Base-by-base conservation (phyloP, 1,284 basidiomycete species). In the Ustilago shanxiensis region DNA sequence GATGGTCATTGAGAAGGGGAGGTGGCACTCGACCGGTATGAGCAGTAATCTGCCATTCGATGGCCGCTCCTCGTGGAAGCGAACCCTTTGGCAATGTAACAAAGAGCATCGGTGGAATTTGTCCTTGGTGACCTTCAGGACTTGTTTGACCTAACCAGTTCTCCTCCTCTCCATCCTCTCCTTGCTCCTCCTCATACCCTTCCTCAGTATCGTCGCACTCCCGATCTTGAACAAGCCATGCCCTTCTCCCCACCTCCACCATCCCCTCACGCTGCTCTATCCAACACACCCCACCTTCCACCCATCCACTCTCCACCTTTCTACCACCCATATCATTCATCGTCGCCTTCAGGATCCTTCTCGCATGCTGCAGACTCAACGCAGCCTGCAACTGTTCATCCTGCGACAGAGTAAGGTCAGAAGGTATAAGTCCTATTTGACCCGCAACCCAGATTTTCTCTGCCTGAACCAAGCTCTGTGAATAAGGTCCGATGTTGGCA, bases 401-500 rank as follows among this genome's bases (percentile, higher is more conserved):
- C 13, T 51, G 10, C 3, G 93, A 92, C 7, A 98, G 87, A 0
- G 88, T 86, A 47, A 98, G 88, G 44, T 88, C 90, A 39, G 91
- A 88, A 0, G 97, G 96, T 26, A 93, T 88, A 29, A 99, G 88
- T 0, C 95, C 94, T 54, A 99, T 98, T 86, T 99, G 97, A 3
- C 97, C 97, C 0, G 97, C 96, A 63, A 99, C 89, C 80, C 93
- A 94, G 10, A 95, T 88, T 3, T 90, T 90, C 60, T 92, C 89
- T 66, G 90, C 90, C 70, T 94, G 93, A 60, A 89, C 89, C 60
- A 98, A 90, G 8, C 94, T 92, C 87, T 99, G 97, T 0, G 95
- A 96, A 86, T 99, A 99, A 1, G 97, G 97, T 35, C 97, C 97
- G 63, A 99, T 99, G 85, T 98, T 99, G 2, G 97, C 96, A 10